phyloP scores from a whole-genome alignment of 2,329 filamentous ascomycete species.

The Neonectria sp. region DNA sequence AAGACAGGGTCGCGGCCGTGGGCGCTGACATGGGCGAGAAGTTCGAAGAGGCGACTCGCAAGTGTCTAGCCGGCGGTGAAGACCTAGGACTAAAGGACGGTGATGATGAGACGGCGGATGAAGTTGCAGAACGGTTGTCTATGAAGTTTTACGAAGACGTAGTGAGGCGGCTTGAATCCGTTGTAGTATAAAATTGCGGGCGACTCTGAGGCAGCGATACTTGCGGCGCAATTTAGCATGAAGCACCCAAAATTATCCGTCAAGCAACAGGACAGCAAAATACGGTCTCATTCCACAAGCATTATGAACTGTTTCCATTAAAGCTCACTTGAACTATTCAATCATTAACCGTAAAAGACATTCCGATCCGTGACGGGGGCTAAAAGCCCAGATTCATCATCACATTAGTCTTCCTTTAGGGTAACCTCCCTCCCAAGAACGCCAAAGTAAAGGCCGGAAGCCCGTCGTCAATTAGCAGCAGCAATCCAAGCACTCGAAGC shows the following conservation, averaged over 20 bases:
- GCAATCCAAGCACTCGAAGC: conserved; percentile 55
- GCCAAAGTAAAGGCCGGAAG: conserved; percentile 27
- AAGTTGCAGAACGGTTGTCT: conserved; percentile 57
- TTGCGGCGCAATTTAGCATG: no score
- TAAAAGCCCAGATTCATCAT: neutral
- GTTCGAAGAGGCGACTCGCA: conserved; percentile 56
- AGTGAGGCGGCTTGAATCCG: conserved; percentile 58
- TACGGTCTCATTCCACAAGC: no score
- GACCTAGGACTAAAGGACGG: conserved; percentile 54
- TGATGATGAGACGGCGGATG: conserved; percentile 59
- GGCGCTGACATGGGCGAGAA: conserved; percentile 58
- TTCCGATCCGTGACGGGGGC: neutral
- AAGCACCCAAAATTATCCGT: neutral
- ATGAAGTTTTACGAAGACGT: conserved; percentile 61
- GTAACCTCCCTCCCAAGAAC: conserved; percentile 42
- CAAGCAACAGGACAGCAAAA: neutral
- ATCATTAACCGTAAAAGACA: conserved; percentile 24
- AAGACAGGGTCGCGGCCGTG: conserved; percentile 51
- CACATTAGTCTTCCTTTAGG: conserved; percentile 7
- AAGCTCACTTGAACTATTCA: conserved; percentile 10
- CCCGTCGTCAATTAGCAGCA: conserved; percentile 47
- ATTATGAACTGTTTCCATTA: neutral
- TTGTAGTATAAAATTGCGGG: conserved; percentile 50
- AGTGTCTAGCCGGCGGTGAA: conserved; percentile 55
- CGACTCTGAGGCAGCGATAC: neutral